These are phyloP conservation scores for Aspergillus aculeatinus DNA, from an alignment of 2,329 filamentous ascomycete genomes.

Conservation along the genomic window DNA sequence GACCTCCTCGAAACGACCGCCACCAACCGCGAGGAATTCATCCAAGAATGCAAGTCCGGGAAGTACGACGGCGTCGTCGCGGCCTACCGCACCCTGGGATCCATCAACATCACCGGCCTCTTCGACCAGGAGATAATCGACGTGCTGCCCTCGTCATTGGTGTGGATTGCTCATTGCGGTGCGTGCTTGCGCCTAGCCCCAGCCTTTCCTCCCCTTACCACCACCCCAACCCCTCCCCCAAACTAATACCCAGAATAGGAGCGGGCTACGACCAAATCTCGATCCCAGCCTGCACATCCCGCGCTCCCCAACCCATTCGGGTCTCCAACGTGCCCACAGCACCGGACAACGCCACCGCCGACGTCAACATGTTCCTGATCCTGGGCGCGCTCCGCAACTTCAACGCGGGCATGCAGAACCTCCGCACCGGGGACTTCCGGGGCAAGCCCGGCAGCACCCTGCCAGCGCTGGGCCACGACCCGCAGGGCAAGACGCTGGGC, in stretches of 20 bases:
- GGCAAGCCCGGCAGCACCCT: slow-evolving; percentile 45
- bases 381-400: slow-evolving; percentile 76
- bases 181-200: slow-evolving; percentile 10
- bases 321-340: slow-evolving; percentile 82
- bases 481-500: slow-evolving; percentile 73
- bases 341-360: slow-evolving; percentile 80
- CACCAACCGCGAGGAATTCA: slow-evolving; percentile 64
- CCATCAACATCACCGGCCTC: slow-evolving; percentile 62
- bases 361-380: slow-evolving; percentile 76
- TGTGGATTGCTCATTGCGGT: slow-evolving; percentile 44
- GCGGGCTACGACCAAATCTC: slow-evolving; percentile 86
- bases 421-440: slow-evolving; percentile 68
- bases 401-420: slow-evolving; percentile 62
- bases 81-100: slow-evolving; percentile 70
- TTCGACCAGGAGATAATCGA: slow-evolving; percentile 70
- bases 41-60: slow-evolving; percentile 65
- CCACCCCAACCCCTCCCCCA: neutral
- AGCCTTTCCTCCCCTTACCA: neutral
- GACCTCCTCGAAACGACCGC: slow-evolving; percentile 65
- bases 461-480: slow-evolving; percentile 68
- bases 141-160: slow-evolving; percentile 41
- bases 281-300: slow-evolving; percentile 66
- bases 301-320: slow-evolving; percentile 53
- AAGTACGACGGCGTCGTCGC: slow-evolving; percentile 64
- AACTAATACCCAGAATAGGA: slow-evolving; percentile 45